Conservation (phyloP, 2,329 filamentous ascomycete genomes). For the Emericellopsis atlantica region DNA sequence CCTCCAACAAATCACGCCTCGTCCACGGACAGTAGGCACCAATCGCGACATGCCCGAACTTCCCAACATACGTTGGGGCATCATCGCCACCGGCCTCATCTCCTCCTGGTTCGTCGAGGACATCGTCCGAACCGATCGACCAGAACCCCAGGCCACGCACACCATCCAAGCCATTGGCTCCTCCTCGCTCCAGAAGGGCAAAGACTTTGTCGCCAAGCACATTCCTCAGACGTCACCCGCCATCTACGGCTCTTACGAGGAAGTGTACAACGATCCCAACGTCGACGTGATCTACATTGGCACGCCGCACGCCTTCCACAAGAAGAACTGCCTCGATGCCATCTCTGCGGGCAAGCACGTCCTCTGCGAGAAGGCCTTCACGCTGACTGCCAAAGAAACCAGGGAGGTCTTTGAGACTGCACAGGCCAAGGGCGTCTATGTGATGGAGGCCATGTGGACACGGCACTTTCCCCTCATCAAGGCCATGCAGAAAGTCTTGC, state of each 20-base stretch:
- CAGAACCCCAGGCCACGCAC: slow-evolving; percentile 21
- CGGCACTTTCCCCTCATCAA: slow-evolving; percentile 25
- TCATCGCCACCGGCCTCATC: slow-evolving; percentile 21
- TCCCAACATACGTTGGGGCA: slow-evolving; percentile 16
- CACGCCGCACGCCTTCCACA: slow-evolving; percentile 30
- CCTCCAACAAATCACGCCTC: too few species aligned
- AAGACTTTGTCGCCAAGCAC: slow-evolving; percentile 21
- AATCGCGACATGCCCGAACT: neutral
- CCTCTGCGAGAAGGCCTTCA: slow-evolving; percentile 32
- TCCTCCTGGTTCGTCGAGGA: slow-evolving; percentile 24
- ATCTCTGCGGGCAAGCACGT: slow-evolving; percentile 28
- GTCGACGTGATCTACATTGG: slow-evolving; percentile 34
- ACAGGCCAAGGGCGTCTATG: slow-evolving; percentile 22
- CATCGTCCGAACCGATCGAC: slow-evolving; percentile 18
- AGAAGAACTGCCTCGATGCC: slow-evolving; percentile 26
- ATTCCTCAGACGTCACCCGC: slow-evolving; percentile 12
- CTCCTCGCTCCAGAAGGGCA: slow-evolving; percentile 21
- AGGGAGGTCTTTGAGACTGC: slow-evolving; percentile 25
- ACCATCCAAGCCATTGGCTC: slow-evolving; percentile 27
- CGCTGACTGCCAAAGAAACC: slow-evolving; percentile 24
- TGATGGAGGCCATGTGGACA: slow-evolving; percentile 34
- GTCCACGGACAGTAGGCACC: too few species aligned
- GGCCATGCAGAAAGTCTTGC: slow-evolving; percentile 19
- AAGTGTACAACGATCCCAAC: slow-evolving; percentile 23
- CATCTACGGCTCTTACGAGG: slow-evolving; percentile 24